phyloP scores from a whole-genome alignment of 352 stramenopile species.

The Halophytophthora batemanensis region DNA sequence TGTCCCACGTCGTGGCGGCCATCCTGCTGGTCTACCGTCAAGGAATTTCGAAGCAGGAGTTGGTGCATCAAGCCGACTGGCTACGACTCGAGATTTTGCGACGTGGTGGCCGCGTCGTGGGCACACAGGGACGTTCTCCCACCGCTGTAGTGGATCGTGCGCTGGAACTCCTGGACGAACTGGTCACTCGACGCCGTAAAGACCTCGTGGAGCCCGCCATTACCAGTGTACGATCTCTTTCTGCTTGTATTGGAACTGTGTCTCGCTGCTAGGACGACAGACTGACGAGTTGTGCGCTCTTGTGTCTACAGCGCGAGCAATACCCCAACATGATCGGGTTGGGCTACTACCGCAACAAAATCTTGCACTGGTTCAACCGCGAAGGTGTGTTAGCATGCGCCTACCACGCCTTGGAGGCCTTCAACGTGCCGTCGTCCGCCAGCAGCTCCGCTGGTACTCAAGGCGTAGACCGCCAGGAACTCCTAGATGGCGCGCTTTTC shows the following conservation, averaged over 20 bases:
- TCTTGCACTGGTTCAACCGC: constrained; percentile 83
- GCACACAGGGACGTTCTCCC: constrained; percentile 64
- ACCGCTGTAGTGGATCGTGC: constrained; percentile 65
- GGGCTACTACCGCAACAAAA: constrained; percentile 86
- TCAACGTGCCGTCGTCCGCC: constrained; percentile 21
- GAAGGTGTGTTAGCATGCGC: constrained; percentile 78
- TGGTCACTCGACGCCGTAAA: constrained; percentile 69
- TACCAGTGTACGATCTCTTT: constrained; percentile 40
- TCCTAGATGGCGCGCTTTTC: constrained; percentile 66
- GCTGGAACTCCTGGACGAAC: constrained; percentile 61
- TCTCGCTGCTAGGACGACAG: constrained; percentile 2
- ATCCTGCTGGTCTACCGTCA: constrained; percentile 79
- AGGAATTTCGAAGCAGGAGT: constrained; percentile 65
- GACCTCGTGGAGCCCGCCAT: constrained; percentile 80
- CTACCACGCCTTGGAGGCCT: constrained; percentile 61
- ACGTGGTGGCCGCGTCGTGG: constrained; percentile 65
- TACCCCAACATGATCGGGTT: constrained; percentile 86
- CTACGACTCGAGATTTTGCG: constrained; percentile 65
- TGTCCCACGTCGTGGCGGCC: constrained; percentile 69
- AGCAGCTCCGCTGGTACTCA: constrained; percentile 4
- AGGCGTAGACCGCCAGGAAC: constrained; percentile 41
- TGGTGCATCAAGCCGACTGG: constrained; percentile 76
- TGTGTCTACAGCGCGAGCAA: constrained; percentile 56
- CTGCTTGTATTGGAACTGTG: neutral
- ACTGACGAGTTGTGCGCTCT: constrained; percentile 6